Conservation (phyloP, 306 rosid genomes). For the Carpinus viminea region DNA sequence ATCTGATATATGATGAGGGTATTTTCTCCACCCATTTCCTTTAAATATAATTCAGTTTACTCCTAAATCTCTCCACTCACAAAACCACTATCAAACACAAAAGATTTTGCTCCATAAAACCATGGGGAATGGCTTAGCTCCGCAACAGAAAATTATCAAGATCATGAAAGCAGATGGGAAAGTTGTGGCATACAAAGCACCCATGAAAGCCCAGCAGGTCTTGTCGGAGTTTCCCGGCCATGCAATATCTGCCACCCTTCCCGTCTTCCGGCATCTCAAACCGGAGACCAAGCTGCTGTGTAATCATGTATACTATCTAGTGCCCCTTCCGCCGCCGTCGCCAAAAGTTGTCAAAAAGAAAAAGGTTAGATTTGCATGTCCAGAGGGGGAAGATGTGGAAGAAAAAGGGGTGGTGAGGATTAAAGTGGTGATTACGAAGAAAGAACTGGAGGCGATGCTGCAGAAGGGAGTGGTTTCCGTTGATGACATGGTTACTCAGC, state of each 20-base stretch:
- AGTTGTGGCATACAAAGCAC: constrained; percentile 68
- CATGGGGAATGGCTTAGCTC: constrained; percentile 85
- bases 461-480: constrained; percentile 57
- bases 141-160: constrained; percentile 50
- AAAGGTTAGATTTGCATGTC: constrained; percentile 68
- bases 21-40: constrained; percentile 21
- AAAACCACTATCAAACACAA: constrained; percentile 5
- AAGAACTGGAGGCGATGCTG: constrained; percentile 61
- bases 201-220: constrained; percentile 55
- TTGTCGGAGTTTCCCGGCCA: constrained; percentile 62
- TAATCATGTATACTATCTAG: constrained; percentile 58
- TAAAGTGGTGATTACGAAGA: constrained; percentile 72
- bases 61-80: constrained; percentile 27
- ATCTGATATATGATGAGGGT: constrained; percentile 26
- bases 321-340: constrained; percentile 40
- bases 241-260: constrained; percentile 59
- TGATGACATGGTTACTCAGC: constrained; percentile 47
- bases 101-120: constrained; percentile 6
- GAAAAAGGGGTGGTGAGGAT: constrained; percentile 61
- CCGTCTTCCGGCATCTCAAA: constrained; percentile 43
- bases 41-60: constrained; percentile 37
- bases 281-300: constrained; percentile 53
- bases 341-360: constrained; percentile 46
- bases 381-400: constrained; percentile 46
- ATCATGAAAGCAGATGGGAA: constrained; percentile 77